These are phyloP conservation scores for Ceratocystis albifundus DNA, from an alignment of 2,329 filamentous ascomycete genomes.

Conservation along the genomic window DNA sequence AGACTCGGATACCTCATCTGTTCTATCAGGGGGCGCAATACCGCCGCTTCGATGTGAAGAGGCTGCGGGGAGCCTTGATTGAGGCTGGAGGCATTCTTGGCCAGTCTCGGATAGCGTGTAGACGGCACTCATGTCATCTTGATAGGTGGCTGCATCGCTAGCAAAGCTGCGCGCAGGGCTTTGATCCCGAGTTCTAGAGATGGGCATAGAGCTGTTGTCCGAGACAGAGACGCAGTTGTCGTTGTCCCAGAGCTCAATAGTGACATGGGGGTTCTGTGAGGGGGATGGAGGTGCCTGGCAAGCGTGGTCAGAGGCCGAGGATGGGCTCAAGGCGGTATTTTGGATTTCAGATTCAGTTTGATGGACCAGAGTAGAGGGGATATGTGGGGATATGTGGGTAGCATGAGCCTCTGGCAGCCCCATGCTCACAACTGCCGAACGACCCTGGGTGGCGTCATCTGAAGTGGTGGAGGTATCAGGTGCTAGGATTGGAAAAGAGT, in stretches of 20 bases:
- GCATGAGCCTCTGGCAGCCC: background rate
- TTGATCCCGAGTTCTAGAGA: background rate
- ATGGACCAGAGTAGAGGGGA: background rate
- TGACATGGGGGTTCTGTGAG: background rate
- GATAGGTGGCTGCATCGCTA: slow-evolving; percentile 18
- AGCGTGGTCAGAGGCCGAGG: background rate
- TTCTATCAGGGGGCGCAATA: slow-evolving; percentile 16
- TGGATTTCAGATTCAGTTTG: background rate
- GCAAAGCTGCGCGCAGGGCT: slow-evolving; percentile 18
- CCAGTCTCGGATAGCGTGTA: background rate
- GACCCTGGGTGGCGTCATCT: background rate
- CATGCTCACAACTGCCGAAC: slow-evolving; percentile 1
- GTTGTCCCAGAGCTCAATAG: background rate
- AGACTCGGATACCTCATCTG: slow-evolving; percentile 30
- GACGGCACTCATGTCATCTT: slow-evolving; percentile 17
- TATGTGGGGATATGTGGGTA: background rate
- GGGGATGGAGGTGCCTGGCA: background rate
- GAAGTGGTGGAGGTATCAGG: background rate
- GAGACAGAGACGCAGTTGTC: background rate
- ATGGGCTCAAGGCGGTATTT: too few species aligned
- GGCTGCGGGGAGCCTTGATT: background rate
- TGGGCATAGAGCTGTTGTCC: background rate
- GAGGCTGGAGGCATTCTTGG: background rate
- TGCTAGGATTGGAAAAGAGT: background rate
- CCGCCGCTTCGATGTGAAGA: slow-evolving; percentile 10